Evolutionary conservation across 1,284 basidiomycete genomes (phyloP).

Genomic region (Ganoderma leucocontextum): DNA sequence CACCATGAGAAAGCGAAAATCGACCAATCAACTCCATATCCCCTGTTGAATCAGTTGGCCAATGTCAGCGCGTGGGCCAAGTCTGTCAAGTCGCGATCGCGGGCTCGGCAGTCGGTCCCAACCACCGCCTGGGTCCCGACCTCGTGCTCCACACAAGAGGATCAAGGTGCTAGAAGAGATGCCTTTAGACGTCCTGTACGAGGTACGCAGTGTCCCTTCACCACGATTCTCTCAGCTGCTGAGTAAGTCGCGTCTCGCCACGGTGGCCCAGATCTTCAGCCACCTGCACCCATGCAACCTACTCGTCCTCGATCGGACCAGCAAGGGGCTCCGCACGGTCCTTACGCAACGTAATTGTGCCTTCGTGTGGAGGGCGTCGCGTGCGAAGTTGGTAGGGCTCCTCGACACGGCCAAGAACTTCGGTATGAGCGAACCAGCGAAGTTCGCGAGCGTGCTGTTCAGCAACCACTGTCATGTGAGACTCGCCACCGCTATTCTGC

Average conservation of each 20-base stretch:
- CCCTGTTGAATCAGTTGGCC: neutral
- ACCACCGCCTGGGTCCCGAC: no score
- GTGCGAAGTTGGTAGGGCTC: slow-evolving; percentile 3
- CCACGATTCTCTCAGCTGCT: neutral
- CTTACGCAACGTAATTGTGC: slow-evolving; percentile 16
- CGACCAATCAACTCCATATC: neutral
- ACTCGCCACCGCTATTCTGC: neutral
- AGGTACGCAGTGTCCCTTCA: neutral
- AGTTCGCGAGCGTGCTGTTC: slow-evolving; percentile 38
- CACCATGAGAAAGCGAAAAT: neutral
- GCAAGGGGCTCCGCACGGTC: slow-evolving; percentile 21
- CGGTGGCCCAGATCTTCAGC: slow-evolving; percentile 24
- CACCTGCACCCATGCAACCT: slow-evolving; percentile 29
- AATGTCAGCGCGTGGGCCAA: neutral
- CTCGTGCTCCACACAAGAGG: neutral
- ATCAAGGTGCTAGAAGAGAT: neutral
- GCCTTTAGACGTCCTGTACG: neutral
- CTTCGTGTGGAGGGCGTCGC: neutral
- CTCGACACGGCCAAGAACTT: neutral
- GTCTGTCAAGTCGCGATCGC: neutral
- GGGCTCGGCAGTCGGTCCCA: neutral
- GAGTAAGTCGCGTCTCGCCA: neutral
- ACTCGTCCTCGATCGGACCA: slow-evolving; percentile 27
- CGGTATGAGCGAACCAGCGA: slow-evolving; percentile 39
- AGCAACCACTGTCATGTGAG: slow-evolving; percentile 34